A percentile compares a stretch with the other conserved stretches of the same genome.
phyloP scores from a whole-genome alignment of 2,329 filamentous ascomycete genomes.

The Calonectria multiphialidica region DNA sequence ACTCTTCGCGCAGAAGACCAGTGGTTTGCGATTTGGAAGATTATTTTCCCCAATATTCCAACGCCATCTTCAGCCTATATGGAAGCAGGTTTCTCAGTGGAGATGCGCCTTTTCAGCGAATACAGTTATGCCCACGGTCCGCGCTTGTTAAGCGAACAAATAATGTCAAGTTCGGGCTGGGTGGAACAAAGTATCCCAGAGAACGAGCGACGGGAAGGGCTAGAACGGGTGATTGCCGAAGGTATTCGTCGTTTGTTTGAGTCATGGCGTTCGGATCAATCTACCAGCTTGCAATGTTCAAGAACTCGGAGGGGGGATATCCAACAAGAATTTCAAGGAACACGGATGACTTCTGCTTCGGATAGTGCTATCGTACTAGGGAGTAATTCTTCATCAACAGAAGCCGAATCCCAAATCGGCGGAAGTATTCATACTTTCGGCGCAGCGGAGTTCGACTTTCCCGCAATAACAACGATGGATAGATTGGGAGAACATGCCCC shows the following conservation, averaged over 20 bases:
- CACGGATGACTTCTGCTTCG: neutral
- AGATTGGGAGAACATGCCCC: neutral
- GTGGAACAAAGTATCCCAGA: neutral
- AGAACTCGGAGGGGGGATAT: neutral
- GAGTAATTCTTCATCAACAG: neutral
- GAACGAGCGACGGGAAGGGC: neutral
- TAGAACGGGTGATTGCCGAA: neutral
- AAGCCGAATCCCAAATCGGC: neutral
- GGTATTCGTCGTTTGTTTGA: neutral
- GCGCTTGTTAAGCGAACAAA: neutral
- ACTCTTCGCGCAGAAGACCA: neutral
- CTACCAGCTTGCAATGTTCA: neutral
- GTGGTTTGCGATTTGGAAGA: neutral
- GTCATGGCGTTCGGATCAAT: neutral
- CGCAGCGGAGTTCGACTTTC: neutral
- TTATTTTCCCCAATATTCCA: neutral
- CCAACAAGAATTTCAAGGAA: neutral
- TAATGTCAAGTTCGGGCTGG: neutral
- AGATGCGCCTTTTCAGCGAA: neutral
- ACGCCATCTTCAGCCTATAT: neutral
- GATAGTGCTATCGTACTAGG: neutral
- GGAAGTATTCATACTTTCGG: neutral
- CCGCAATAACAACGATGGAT: neutral
- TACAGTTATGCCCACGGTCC: neutral
- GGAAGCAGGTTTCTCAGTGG: neutral